Evolutionary conservation across 768 basidiomycete genomes (phyloP).

Genomic region (Tephrocybe sp.): DNA sequence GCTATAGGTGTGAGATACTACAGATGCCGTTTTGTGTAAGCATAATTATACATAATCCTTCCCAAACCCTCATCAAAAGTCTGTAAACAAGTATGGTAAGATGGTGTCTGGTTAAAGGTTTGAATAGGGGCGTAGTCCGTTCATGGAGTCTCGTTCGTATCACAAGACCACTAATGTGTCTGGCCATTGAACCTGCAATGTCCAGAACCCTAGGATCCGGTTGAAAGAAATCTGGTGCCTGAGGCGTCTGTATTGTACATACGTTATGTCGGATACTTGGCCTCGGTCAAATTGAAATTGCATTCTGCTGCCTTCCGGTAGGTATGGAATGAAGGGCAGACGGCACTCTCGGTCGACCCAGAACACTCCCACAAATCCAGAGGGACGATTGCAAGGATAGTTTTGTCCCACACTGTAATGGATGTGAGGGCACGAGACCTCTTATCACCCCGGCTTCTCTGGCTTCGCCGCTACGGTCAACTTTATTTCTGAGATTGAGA

Average conservation of each 20-base stretch:
- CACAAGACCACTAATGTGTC: no score
- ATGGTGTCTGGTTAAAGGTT: conserved; percentile 7
- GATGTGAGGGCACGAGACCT: conserved; percentile 12
- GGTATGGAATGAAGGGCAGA: no score
- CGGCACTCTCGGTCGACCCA: no score
- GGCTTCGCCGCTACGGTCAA: background rate
- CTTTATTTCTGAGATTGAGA: no score
- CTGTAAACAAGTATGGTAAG: conserved; percentile 10
- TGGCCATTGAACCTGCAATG: no score
- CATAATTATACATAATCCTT: conserved; percentile 15
- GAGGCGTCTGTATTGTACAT: background rate
- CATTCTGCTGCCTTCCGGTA: background rate
- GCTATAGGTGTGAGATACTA: conserved; percentile 45
- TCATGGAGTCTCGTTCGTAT: conserved; percentile 12
- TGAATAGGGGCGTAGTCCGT: conserved; percentile 8
- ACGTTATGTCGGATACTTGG: no score
- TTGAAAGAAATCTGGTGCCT: conserved; percentile 1
- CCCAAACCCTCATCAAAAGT: conserved; percentile 1
- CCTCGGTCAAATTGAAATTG: no score
- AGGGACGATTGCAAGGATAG: conserved; percentile 8
- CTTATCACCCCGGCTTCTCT: conserved; percentile 7
- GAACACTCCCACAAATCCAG: no score
- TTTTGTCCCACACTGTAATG: conserved; percentile 1
- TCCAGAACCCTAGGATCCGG: conserved; percentile 7
- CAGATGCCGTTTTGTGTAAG: conserved; percentile 13